Evolutionary conservation across 352 stramenopile genomes (phyloP), one percentile per base, ranked within the genome.

Genomic region (Globisporangium splendens): DNA sequence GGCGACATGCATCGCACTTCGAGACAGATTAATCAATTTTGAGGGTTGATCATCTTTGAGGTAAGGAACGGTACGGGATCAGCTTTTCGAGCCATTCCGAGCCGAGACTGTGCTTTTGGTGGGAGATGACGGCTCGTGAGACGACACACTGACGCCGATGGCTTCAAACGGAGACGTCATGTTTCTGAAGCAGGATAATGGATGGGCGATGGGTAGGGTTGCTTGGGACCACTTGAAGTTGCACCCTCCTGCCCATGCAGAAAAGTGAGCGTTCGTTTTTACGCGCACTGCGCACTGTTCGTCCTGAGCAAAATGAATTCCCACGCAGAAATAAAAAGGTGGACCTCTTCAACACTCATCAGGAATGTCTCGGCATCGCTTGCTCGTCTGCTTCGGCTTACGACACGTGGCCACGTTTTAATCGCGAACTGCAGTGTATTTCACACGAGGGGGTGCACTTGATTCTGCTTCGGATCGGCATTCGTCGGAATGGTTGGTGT

Each of bases 311-410:
- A 35, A 35, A 35, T 35, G 28, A 6, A 31, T 13, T 44, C 39
- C 39, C 39, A 44, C 39, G 39, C 39, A 44, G 39, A 44, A 44
- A 44, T 15, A 15, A 44, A 15, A 44, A 18, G 3, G 18, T 46
- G 38, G 21, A 48, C 38, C 50, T 39, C 38, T 13, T 56, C 38
- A 46, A 55, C 50, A 56, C 50, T 56, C 50, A 56, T 20, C 38
- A 48, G 4, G 21, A 12, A 15, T 56, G 21, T 17, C 35, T 43
- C 10, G 13, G 14, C 17, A 22, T 54, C 28, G 48, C 44, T 22
- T 18, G 15, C 50, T 46, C 17, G 13, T 55, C 38, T 24, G n/a
- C 20, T 44, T 44, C 6, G 39, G 39, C 10, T 15, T 44, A n/a
- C 39, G 17, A n/a, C 10, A 35, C 28, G 28, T 35, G 48, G 18